Conservation (phyloP, 345 rosid genomes). For the Cardamine occulta region DNA sequence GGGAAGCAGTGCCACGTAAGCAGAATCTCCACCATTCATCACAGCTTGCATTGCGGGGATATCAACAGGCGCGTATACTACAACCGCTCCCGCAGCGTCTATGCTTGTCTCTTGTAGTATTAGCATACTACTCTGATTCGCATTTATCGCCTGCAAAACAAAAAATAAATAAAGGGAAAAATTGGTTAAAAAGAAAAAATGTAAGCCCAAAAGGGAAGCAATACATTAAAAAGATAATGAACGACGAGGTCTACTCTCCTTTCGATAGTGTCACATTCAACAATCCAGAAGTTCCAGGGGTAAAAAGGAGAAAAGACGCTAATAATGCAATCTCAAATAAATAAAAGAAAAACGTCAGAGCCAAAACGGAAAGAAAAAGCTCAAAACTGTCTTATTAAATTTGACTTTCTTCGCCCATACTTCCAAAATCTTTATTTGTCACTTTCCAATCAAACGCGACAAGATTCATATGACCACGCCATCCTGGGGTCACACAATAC, state of each 20-base stretch:
- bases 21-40: constrained; percentile 96
- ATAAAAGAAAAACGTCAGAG: constrained; percentile 1
- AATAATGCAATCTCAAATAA: constrained; percentile 3
- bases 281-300: not conserved
- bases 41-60: constrained; percentile 94
- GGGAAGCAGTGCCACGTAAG: constrained; percentile 90
- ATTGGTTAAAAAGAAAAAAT: not conserved
- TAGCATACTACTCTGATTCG: constrained; percentile 92
- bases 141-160: constrained; percentile 70
- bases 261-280: constrained; percentile 36
- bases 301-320: not conserved
- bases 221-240: not conserved
- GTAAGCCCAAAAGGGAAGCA: not conserved
- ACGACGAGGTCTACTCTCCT: not conserved
- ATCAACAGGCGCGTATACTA: constrained; percentile 99
- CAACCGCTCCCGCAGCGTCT: constrained; percentile 93
- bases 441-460: constrained; percentile 49
- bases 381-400: constrained; percentile 51
- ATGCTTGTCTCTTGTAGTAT: constrained; percentile 95
- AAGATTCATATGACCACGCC: constrained; percentile 38
- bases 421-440: constrained; percentile 51
- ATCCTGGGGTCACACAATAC: constrained; percentile 39
- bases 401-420: constrained; percentile 57
- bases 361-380: constrained; percentile 43
- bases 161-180: not conserved